Base-by-base conservation (phyloP, 2,329 filamentous ascomycete species). In the Botrytis tulipae region DNA sequence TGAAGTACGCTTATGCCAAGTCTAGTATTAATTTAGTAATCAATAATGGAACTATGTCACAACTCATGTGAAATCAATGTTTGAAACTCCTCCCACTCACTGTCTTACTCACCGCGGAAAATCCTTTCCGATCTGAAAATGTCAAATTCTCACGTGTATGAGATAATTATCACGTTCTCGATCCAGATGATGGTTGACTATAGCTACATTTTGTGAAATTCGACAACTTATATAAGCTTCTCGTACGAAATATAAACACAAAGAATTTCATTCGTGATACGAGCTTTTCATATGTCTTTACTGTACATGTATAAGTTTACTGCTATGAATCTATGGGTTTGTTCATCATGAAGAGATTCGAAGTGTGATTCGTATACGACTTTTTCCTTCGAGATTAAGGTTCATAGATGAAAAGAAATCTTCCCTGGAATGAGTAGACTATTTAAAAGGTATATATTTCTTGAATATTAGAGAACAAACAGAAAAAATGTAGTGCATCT, bases 11-110 rank as follows among this genome's bases (percentile, higher is more conserved):
- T n/a, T 7, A 16, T 54, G 10, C 8, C n/a, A 18, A 57, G n/a
- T 29, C 7, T 18, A 32, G 4, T 7, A 32, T 7, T 57, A 8
- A 29, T 18, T 1, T 57, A 29, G 51, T 0, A 18, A 29, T 29
- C 0, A 4, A 57, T 1, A 18, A 57, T 8, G 14, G 0, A 54
- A 16, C 3, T 0, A 16, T 54, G 6, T 29, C 14, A 57, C n/a
- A 18, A 57, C 6, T 57, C n/a, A 18, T 18, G 51, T 18, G 6
- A 54, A 29, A 4, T 4, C 1, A 57, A 18, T 9, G 1, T 57
- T 57, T 29, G 51, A 9, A 8, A 0, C 14, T 57, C 16, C 14
- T 57, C 14, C 3, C 25, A 29, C n/a, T 18, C 18, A 29, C 51
- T 29, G 10, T 54, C 51, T 1, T 29, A 29, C 14, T 8, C n/a